Base-by-base conservation (phyloP, 1,284 basidiomycete genomes). In the Moniliella sp. region DNA sequence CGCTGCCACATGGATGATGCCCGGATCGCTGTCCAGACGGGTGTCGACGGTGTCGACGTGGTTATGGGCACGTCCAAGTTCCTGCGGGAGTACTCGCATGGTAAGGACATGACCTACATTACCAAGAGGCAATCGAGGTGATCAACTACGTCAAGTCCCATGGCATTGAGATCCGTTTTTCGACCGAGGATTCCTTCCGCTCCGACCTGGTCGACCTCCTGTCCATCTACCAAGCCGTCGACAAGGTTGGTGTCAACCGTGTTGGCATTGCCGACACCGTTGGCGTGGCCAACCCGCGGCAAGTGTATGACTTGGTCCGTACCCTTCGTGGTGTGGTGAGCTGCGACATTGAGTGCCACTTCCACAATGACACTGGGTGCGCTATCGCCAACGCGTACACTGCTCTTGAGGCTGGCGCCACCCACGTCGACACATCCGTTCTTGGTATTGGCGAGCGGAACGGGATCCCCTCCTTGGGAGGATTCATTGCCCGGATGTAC, bases 1-100 rank as follows among this genome's bases (percentile, higher is more conserved):
- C 75, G 91, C 42, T 99, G 91, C 65, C 91, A 99, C 65, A 97
- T 99, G 91, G 88, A 97, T 62, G 91, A 99, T 65, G 91, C 91
- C 15, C 72, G 82, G 35, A 84, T 97, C 55, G 91, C 91, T 33
- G 86, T 97, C 37, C 88, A 97, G 69, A 97, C 91, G 45, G 86
- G 56, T 40, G 88, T 97, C 31, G 86, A 97, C 61, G 91, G 91
- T 63, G 91, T 97, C 48, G 91, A 97, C 62, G 84, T 97, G 52
- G 91, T 97, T 62, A 97, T 99, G 53, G 91, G 91, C 33, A 97
- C 91, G 2, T 93, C 84, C 26, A 93, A 84, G 36, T 97, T 94
- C 76, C 74, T 99, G 36, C 78, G 91, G 46, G 86, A 97, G 66
- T 94, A 88, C 71, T 94, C 88, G 27, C 91, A 99, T 65, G 91